A percentile compares a stretch with the other conserved stretches of the same genome.
phyloP scores from a whole-genome alignment of 2,329 filamentous ascomycete species.

The Ophidiomyces ophidiicola region DNA sequence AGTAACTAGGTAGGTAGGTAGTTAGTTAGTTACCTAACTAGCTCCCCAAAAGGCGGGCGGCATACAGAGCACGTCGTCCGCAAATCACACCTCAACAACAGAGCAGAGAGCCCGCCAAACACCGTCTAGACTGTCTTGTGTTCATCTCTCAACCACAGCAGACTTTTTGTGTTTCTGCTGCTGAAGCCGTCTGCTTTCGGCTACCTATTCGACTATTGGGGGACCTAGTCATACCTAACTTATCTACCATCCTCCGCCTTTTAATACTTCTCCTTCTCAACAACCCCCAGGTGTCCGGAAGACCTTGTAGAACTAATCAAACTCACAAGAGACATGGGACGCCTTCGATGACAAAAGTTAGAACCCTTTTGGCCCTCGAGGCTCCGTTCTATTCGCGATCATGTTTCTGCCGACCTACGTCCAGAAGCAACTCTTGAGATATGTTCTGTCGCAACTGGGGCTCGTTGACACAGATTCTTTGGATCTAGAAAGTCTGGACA shows the following conservation, averaged over 20 bases:
- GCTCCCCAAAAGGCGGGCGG: slow-evolving; percentile 2
- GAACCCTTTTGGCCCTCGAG: slow-evolving; percentile 3
- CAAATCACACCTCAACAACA: slow-evolving; percentile 13
- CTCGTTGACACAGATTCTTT: slow-evolving; percentile 78
- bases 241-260: no score
- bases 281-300: neutral
- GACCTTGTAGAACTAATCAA: neutral
- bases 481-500: slow-evolving; percentile 73
- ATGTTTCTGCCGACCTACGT: slow-evolving; percentile 71
- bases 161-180: neutral
- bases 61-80: slow-evolving; percentile 3
- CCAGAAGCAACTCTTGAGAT: slow-evolving; percentile 79
- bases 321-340: slow-evolving; percentile 3
- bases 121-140: neutral
- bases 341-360: neutral
- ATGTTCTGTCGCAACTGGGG: slow-evolving; percentile 70
- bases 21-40: neutral
- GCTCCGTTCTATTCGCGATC: slow-evolving; percentile 15
- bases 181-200: neutral
- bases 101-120: slow-evolving; percentile 6
- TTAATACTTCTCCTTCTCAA: neutral
- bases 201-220: no score
- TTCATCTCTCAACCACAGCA: neutral
- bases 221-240: no score
- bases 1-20: no score